These are phyloP conservation scores for Glebionis coronaria DNA, from an alignment of 129 eudicot species.

Conservation along the genomic window DNA sequence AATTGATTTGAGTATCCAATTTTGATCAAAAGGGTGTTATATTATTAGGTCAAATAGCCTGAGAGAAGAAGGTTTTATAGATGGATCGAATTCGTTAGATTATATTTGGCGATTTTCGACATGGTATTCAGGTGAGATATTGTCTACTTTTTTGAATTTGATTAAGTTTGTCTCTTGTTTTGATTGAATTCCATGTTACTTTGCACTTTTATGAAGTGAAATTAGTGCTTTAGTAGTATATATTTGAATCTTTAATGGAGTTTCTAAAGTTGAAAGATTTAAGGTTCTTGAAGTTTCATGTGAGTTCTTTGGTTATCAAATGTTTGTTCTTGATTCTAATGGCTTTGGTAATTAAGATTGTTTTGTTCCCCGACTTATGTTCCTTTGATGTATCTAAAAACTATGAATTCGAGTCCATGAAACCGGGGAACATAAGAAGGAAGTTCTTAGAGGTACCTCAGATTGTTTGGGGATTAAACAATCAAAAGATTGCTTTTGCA, in stretches of 20 bases:
- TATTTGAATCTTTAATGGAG: constrained; percentile 42
- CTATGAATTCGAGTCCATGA: constrained; percentile 14
- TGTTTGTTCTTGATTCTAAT: constrained; percentile 42
- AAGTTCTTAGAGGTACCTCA: constrained; percentile 89
- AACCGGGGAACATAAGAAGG: constrained; percentile 16
- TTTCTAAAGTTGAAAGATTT: constrained; percentile 34
- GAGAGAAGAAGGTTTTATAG: neutral
- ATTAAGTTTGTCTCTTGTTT: neutral
- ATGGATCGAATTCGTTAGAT: neutral
- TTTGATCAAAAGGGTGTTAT: neutral
- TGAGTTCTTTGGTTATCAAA: constrained; percentile 45
- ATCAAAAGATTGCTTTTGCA: constrained; percentile 95
- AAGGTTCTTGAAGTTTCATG: constrained; percentile 42
- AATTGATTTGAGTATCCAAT: neutral
- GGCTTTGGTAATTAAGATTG: constrained; percentile 44
- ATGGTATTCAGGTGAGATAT: constrained; percentile 12
- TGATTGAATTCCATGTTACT: neutral
- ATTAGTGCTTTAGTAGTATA: neutral
- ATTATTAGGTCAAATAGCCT: neutral
- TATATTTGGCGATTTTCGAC: neutral
- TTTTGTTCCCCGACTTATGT: constrained; percentile 39
- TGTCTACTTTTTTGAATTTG: constrained; percentile 16
- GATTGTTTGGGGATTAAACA: constrained; percentile 94
- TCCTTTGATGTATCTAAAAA: constrained; percentile 25
- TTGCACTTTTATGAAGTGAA: constrained; percentile 8